These are phyloP conservation scores for Lyophyllum atratum DNA, from an alignment of 768 basidiomycete genomes.

Conservation along the genomic window DNA sequence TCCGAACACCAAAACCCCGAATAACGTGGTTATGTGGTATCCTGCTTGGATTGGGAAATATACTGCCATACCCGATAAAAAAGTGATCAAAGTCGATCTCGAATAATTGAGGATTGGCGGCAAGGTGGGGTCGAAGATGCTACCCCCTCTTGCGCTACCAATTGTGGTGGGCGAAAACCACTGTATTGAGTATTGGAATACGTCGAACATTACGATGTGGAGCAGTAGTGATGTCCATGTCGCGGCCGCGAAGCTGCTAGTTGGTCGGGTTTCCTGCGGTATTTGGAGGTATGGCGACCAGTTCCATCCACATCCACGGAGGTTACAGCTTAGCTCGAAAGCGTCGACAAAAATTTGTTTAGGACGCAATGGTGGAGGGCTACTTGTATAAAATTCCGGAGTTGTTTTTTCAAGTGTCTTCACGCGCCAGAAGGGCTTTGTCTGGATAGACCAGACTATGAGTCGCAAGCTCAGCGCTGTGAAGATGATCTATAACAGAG, in stretches of 20 bases:
- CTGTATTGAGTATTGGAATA: conserved; percentile 47
- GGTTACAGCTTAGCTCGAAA: conserved; percentile 48
- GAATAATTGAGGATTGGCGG: conserved; percentile 36
- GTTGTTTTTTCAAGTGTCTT: conserved; percentile 13
- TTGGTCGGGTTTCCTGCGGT: conserved; percentile 43
- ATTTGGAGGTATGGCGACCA: conserved; percentile 50
- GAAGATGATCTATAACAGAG: conserved; percentile 36
- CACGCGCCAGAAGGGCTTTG: conserved; percentile 32
- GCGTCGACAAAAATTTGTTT: conserved; percentile 37
- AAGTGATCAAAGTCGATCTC: conserved; percentile 46
- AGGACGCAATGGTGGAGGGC: conserved; percentile 7
- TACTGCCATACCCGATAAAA: conserved; percentile 43
- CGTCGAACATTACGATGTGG: conserved; percentile 44
- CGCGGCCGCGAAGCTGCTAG: conserved; percentile 35
- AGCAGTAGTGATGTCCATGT: conserved; percentile 33
- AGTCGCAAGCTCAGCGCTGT: conserved; percentile 36
- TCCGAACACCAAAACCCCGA: conserved; percentile 46
- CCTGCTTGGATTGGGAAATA: conserved; percentile 45
- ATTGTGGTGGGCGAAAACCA: conserved; percentile 45
- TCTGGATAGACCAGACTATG: conserved; percentile 42
- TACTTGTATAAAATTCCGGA: conserved; percentile 9
- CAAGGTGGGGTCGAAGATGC: conserved; percentile 43
- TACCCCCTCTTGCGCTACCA: conserved; percentile 37
- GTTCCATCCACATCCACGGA: conserved; percentile 64
- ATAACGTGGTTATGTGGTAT: conserved; percentile 43